These are phyloP conservation scores for Chlorella sorokiniana DNA, from an alignment of 139 green algal genomes.

Conservation along the genomic window DNA sequence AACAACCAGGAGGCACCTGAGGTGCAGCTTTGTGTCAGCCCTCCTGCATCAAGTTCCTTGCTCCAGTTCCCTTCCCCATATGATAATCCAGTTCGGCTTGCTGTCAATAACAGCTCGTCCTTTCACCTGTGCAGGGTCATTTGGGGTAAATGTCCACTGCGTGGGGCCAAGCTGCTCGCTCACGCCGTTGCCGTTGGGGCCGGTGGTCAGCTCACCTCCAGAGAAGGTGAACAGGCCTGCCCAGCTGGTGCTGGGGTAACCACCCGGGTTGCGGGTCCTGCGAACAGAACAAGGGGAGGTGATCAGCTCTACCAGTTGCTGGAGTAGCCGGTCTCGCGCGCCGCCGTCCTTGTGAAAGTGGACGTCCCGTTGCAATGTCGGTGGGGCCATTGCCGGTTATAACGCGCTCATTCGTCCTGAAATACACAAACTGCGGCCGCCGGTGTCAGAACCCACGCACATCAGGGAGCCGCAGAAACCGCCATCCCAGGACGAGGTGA, in stretches of 20 bases:
- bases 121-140: constrained; percentile 4
- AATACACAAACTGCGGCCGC: no score
- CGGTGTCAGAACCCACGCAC: not conserved
- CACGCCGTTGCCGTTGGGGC: constrained; percentile 31
- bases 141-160: constrained; percentile 24
- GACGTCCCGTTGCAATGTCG: no score
- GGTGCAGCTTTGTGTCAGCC: no score
- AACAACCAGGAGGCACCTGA: not conserved
- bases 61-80: no score
- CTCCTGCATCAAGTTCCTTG: no score
- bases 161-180: not conserved
- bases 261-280: constrained; percentile 16
- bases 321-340: not conserved
- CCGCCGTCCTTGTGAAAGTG: not conserved
- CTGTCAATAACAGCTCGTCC: not conserved
- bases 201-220: constrained; percentile 19
- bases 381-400: no score
- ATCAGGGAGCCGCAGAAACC: constrained; percentile 14
- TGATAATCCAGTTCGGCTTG: no score
- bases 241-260: constrained; percentile 21
- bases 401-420: no score
- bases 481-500: constrained; percentile 15
- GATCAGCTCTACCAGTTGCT: no score
- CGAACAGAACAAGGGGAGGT: no score
- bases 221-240: constrained; percentile 19